phyloP scores from a whole-genome alignment of 495 filamentous ascomycete genomes.

The Penicillium bovifimosum region DNA sequence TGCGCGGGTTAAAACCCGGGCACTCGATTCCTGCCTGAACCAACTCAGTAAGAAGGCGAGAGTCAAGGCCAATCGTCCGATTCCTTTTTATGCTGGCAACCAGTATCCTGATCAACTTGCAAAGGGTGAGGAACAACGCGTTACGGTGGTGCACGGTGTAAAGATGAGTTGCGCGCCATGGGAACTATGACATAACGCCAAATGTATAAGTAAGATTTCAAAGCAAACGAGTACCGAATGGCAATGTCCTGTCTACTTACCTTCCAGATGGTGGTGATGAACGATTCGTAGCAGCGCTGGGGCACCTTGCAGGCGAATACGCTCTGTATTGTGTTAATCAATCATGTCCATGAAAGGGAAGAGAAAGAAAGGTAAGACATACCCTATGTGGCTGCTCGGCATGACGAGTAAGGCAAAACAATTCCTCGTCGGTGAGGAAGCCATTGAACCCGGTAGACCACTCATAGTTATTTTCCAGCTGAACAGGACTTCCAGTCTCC shows the following conservation, averaged over 20 bases:
- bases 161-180: constrained; percentile 58
- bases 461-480: constrained; percentile 35
- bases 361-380: constrained; percentile 23
- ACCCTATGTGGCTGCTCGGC: constrained; percentile 63
- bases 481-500: constrained; percentile 44
- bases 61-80: constrained; percentile 42
- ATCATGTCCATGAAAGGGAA: not conserved
- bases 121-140: constrained; percentile 42
- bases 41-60: constrained; percentile 52
- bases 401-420: constrained; percentile 60
- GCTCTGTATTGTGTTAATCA: constrained; percentile 42
- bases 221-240: not conserved
- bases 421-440: constrained; percentile 67
- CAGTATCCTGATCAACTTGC: constrained; percentile 33
- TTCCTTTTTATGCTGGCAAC: constrained; percentile 29
- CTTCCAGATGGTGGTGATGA: constrained; percentile 72
- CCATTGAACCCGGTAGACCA: constrained; percentile 64
- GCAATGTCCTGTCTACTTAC: constrained; percentile 22
- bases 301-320: constrained; percentile 58
- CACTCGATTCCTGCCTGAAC: constrained; percentile 53
- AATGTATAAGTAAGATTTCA: not conserved
- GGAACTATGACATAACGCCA: constrained; percentile 42
- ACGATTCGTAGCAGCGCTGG: constrained; percentile 68
- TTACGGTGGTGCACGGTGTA: constrained; percentile 64
- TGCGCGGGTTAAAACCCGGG: constrained; percentile 57